Base-by-base conservation (phyloP, 169 alveolate genomes). In the Cryptosporidium sp. region DNA sequence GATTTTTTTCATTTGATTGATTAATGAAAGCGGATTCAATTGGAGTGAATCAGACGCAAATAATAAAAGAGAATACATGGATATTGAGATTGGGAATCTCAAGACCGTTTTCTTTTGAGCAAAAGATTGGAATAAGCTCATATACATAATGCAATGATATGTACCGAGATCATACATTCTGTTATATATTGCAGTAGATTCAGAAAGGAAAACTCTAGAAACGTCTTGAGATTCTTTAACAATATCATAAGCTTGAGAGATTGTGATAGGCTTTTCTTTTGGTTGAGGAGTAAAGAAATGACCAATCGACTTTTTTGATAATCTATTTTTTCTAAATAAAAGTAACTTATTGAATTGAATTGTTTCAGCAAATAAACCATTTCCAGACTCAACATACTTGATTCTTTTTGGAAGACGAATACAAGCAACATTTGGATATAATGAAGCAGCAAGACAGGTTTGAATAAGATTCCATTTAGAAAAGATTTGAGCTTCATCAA, bases 131-230 rank as follows among this genome's bases (percentile, higher is more conserved):
- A 62, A 65, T 29, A 80, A 29, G 67, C 80, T 80, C 65, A 80
- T 26, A 65, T 80, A 80, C 73, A 65, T 80, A 26, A 80, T 62
- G 29, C 80, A 80, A 29, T 80, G 89, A 21, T 45, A 60, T 9
- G 89, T 80, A 4, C 89, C 89, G 3, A 80, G 56, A 42, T 80
- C 89, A 45, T 62, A 60, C 89, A 80, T 60, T 65, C 89, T 35
- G 45, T 80, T 80, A 29, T 61, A 80, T 9, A 80, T 42, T 9
- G 89, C 89, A 62, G 80, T 62, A 21, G 73, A 58, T 26, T 80
- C 75, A 0, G 89, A 65, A 16, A 80, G 60, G 53, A 61, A 80
- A 3, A 62, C 73, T 21, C 89, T 51, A 16, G 56, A 37, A 18
- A 53, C 42, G 23, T 62, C 75, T 29, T 60, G 67, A 1, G 73